phyloP scores from a whole-genome alignment of 441 rosid genomes.

The Adansonia grandidieri region DNA sequence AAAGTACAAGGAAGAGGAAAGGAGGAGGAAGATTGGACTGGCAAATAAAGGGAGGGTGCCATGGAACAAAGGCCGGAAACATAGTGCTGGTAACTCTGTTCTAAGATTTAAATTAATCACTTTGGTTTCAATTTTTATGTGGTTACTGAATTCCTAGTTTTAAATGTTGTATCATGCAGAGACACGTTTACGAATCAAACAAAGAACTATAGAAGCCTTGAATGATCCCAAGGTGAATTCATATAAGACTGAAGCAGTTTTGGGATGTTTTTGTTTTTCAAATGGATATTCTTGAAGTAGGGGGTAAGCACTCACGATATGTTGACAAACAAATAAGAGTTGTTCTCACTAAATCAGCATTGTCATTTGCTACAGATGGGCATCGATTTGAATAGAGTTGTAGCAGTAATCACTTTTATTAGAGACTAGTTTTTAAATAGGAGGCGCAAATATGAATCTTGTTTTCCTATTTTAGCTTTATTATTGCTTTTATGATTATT shows the following conservation, averaged over 20 bases:
- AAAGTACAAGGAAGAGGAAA: constrained; percentile 43
- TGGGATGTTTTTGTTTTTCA: constrained; percentile 25
- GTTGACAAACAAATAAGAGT: background rate
- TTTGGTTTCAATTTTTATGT: background rate
- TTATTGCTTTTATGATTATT: background rate
- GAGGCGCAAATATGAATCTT: background rate
- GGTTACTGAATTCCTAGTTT: constrained; percentile 28
- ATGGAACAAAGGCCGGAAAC: constrained; percentile 85
- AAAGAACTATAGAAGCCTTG: constrained; percentile 80
- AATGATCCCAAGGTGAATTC: constrained; percentile 93
- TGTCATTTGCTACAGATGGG: constrained; percentile 13
- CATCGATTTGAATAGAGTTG: background rate
- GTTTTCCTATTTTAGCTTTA: background rate
- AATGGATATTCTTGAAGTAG: constrained; percentile 26
- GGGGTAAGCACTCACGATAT: background rate
- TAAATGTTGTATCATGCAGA: constrained; percentile 43
- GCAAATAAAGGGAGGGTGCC: constrained; percentile 85
- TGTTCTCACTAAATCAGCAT: constrained; percentile 4
- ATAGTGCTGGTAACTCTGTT: constrained; percentile 60
- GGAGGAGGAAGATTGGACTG: constrained; percentile 64
- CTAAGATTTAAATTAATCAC: constrained; percentile 9
- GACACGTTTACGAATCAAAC: constrained; percentile 71
- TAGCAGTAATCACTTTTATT: constrained; percentile 10
- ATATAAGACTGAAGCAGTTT: constrained; percentile 62
- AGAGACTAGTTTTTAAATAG: background rate